Percentiles rank a stretch among this genome's conserved stretches.
Evolutionary conservation across 164 flowering plant genomes (phyloP).

Genomic region (Euptelea pleiosperma): DNA sequence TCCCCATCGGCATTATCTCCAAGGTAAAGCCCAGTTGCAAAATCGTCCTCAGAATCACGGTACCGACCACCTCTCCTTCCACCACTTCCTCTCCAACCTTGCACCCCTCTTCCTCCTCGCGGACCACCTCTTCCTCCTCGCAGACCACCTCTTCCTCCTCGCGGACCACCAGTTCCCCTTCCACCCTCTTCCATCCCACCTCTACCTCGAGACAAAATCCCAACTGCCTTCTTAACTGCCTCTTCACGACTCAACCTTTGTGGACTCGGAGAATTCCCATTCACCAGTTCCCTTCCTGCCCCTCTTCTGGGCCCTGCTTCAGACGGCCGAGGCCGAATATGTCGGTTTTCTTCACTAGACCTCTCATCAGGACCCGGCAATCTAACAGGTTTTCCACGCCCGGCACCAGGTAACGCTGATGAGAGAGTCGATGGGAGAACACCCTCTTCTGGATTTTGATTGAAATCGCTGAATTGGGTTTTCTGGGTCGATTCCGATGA

Average conservation of each 20-base stretch:
- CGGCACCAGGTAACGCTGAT: conserved; percentile 35
- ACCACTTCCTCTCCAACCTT: conserved; percentile 23
- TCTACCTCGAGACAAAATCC: conserved; percentile 30
- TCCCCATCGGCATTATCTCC: conserved; percentile 63
- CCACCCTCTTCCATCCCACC: background rate
- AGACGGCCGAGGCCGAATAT: conserved; percentile 25
- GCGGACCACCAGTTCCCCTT: conserved; percentile 11
- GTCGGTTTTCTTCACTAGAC: conserved; percentile 53
- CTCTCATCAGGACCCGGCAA: conserved; percentile 12
- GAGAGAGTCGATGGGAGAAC: conserved; percentile 21
- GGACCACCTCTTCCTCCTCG: conserved; percentile 22
- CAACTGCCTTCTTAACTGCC: conserved; percentile 39
- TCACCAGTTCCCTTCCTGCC: conserved; percentile 3
- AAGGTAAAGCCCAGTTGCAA: conserved; percentile 23
- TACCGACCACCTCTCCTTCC: conserved; percentile 3
- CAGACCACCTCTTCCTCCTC: conserved; percentile 19
- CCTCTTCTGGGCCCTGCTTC: conserved; percentile 3
- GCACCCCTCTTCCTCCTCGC: conserved; percentile 14
- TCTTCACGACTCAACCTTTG: conserved; percentile 40
- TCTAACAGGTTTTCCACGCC: conserved; percentile 52
- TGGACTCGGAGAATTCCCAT: conserved; percentile 1
- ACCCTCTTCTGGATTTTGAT: background rate
- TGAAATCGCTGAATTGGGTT: conserved; percentile 2
- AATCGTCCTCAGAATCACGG: conserved; percentile 25
- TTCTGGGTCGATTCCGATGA: conserved; percentile 8